Conservation (phyloP, 2,329 filamentous ascomycete genomes). For the Penicillium occitanis region DNA sequence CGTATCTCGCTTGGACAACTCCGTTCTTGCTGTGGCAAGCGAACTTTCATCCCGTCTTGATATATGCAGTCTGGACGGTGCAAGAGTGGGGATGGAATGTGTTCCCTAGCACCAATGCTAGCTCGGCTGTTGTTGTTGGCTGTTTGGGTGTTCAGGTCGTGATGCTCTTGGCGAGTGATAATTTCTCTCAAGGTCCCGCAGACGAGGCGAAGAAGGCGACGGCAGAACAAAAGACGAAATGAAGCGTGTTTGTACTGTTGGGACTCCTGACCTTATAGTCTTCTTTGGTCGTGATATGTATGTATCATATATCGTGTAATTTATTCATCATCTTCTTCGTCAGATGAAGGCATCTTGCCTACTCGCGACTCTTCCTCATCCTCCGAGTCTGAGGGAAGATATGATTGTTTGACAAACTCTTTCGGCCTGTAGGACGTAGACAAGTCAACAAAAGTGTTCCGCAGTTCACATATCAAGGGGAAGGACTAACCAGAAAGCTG, state of each 20-base stretch:
- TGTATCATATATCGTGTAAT: neutral
- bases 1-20: conserved; percentile 85
- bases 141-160: conserved; percentile 67
- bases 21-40: conserved; percentile 84
- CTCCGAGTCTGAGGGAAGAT: conserved; percentile 67
- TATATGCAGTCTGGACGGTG: conserved; percentile 68
- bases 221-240: conserved; percentile 22
- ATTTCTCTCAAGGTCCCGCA: neutral
- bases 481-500: conserved; percentile 71
- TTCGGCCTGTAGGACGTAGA: conserved; percentile 61
- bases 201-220: conserved; percentile 30
- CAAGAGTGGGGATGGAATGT: conserved; percentile 96
- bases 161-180: conserved; percentile 54
- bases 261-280: neutral
- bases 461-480: neutral
- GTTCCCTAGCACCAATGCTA: conserved; percentile 73
- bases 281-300: neutral
- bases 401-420: conserved; percentile 70
- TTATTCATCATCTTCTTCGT: conserved; percentile 66
- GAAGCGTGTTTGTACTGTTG: conserved; percentile 13
- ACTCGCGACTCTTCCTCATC: conserved; percentile 77
- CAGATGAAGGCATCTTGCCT: conserved; percentile 80
- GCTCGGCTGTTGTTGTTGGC: conserved; percentile 67
- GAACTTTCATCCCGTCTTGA: conserved; percentile 64
- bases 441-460: neutral